Evolutionary conservation across 768 basidiomycete genomes (phyloP).

Genomic region (Mycena galericulata): DNA sequence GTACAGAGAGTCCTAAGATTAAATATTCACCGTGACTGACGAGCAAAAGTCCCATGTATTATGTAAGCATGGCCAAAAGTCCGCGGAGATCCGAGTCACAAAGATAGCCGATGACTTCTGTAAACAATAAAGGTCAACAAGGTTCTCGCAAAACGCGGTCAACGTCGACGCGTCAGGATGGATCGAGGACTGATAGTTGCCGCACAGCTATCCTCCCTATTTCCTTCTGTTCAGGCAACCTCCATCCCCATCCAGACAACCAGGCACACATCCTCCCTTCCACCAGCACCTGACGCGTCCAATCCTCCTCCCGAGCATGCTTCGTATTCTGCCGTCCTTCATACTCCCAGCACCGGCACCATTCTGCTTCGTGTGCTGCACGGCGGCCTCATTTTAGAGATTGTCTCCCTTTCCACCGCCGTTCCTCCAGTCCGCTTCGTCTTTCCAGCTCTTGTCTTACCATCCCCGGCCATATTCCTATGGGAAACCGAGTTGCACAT

Average conservation of each 20-base stretch:
- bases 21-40: too few relatives aligned
- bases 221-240: constrained; percentile 61
- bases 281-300: constrained; percentile 54
- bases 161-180: constrained; percentile 38
- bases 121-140: neutral
- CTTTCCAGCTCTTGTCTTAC: constrained; percentile 77
- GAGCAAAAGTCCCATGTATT: too few relatives aligned
- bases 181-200: constrained; percentile 62
- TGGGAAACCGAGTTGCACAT: constrained; percentile 73
- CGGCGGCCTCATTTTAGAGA: constrained; percentile 78
- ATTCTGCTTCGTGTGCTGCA: constrained; percentile 83
- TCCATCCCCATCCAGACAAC: constrained; percentile 69
- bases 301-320: constrained; percentile 80
- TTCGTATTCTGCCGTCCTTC: constrained; percentile 67
- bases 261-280: constrained; percentile 64
- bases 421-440: constrained; percentile 79
- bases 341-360: constrained; percentile 69
- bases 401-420: constrained; percentile 77
- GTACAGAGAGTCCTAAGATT: too few relatives aligned
- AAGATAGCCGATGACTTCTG: neutral
- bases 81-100: neutral
- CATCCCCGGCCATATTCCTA: constrained; percentile 73
- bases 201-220: constrained; percentile 75
- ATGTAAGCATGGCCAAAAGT: too few relatives aligned
- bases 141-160: neutral